phyloP scores from a whole-genome alignment of 345 rosid genomes.

The Tarenaya hassleriana region DNA sequence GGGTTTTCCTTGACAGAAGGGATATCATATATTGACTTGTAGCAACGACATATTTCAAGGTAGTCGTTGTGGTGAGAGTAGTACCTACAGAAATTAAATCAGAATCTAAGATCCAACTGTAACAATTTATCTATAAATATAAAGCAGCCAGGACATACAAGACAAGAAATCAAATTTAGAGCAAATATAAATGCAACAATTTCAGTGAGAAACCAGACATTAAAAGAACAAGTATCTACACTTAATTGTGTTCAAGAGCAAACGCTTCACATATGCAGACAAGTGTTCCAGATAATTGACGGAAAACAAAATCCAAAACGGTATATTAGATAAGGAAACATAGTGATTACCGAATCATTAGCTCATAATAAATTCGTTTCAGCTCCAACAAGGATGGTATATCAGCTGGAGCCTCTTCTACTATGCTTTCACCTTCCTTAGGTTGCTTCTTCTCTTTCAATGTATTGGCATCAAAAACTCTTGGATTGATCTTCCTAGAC shows the following conservation, averaged over 20 bases:
- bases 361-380: too few species aligned
- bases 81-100: slow-evolving; percentile 43
- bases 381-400: slow-evolving; percentile 82
- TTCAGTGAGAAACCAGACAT: too few species aligned
- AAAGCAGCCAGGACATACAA: not conserved
- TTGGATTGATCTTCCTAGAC: slow-evolving; percentile 77
- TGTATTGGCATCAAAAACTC: slow-evolving; percentile 67
- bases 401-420: slow-evolving; percentile 89
- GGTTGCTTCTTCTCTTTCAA: slow-evolving; percentile 78
- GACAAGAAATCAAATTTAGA: not conserved
- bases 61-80: slow-evolving; percentile 75
- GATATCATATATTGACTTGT: slow-evolving; percentile 83
- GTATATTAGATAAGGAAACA: too few species aligned
- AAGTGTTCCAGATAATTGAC: too few species aligned
- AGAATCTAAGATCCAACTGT: not conserved
- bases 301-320: not conserved
- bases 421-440: slow-evolving; percentile 71
- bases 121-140: not conserved
- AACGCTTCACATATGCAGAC: not conserved
- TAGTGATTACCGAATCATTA: too few species aligned
- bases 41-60: slow-evolving; percentile 87
- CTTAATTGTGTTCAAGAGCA: too few species aligned
- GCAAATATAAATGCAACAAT: too few species aligned
- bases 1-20: slow-evolving; percentile 65
- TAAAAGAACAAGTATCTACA: too few species aligned